Evolutionary conservation across 306 rosid species (phyloP), one percentile per base, ranked within the genome.

Genomic region (Vigna hirtella): DNA sequence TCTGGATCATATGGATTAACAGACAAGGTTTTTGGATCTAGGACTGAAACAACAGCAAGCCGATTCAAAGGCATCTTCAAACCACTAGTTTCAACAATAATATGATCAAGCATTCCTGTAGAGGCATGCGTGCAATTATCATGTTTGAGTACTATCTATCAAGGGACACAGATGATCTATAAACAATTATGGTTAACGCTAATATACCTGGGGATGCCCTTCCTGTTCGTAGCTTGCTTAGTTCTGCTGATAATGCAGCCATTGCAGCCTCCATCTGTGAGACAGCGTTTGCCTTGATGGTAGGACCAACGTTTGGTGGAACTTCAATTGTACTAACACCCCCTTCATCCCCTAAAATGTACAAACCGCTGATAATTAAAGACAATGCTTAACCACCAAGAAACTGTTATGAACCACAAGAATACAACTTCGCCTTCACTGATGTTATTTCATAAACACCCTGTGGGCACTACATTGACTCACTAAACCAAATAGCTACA

Each of bases 81-180:
- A 58, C 91, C 97, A 38, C 91, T 82, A 73, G 83, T 83, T 76
- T 95, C 99, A 71, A 93, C 97, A 66, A 95, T 87, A 74, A 95
- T 90, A 74, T 95, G 99, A 81, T 95, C 98, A 83, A 95, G 97
- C 96, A 93, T 91, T 86, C 98, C 99, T 93, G 90, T 78, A 79
- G 68, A 73, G 48, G 66, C 64, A 81, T 53, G 63, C 14, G 32
- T 70, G 51, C 24, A 40, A 63, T 36, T 51, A 30, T 38, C 2
- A 43, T 12, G 0, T 32, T 6, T 71, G 70, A 52, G 74, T n/a
- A 61, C 62, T 56, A 61, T 80, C 67, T 28, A 76, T 11, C 28
- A 43, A 45, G 42, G 47, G 16, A 71, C 16, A 51, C 30, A 45
- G 48, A 58, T 55, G 34, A 26, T 43, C 38, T 28, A 18, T 65